Evolutionary conservation across 2,329 filamentous ascomycete species (phyloP), one percentile per base, ranked within the genome.

Genomic region (Waltergamsia citrina): DNA sequence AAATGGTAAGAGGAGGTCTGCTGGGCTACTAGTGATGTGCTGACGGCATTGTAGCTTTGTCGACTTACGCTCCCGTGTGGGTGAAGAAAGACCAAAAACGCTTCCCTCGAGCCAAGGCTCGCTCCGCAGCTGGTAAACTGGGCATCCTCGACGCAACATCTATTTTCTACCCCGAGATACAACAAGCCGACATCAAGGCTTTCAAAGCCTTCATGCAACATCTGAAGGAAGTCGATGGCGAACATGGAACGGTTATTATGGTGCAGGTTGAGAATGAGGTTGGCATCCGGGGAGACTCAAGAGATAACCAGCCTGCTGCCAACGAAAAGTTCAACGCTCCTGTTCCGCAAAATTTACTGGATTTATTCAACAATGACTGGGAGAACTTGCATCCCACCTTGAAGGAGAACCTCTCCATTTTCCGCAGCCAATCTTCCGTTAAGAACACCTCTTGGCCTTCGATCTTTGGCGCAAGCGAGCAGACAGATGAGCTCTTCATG

Each of bases 181-280:
- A 12, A 3, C n/a, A 19, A 17, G 56, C 56, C 2, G 56, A 60
- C 31, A 42, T 46, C 0, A 40, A 38, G 4, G 56, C 56, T 0
- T 59, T 60, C 21, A 41, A 47, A 1, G 46, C 45, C 8, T 39
- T 60, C 6, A 51, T 57, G 42, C 34, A 28, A 1, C 50, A 60
- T 30, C 34, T 60, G 0, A 57, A 59, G 6, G 48, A 63, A 3
- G 44, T 71, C 5, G 67, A 73, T 29, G 49, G 48, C 2, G 45
- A 56, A 9, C 54, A 71, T 28, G 57, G 52, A 3, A 74, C 67
- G 0, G 67, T 74, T 0, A 41, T 74, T 3, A 73, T 73, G 69
- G 59, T 72, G 1, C 69, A 74, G 40, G 68, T 74, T n/a, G 65
- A 74, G 46, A 74, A 74, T 27, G 69, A 74, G 49, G 59, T 57